These are phyloP conservation scores for Aureobasidium sp. DNA, from an alignment of 2,329 filamentous ascomycete species.

Conservation along the genomic window DNA sequence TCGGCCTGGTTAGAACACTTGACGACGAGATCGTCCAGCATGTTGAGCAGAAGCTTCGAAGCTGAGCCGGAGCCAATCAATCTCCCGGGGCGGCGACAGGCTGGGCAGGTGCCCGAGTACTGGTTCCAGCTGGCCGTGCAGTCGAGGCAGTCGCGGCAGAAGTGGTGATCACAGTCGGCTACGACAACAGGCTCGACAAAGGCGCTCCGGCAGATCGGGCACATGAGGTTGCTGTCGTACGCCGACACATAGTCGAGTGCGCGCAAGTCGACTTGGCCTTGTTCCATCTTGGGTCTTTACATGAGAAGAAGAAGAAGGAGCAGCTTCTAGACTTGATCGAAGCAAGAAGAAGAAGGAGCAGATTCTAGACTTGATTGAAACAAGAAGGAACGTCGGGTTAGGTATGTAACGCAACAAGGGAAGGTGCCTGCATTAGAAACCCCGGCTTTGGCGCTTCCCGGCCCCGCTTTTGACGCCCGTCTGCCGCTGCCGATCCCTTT, in stretches of 20 bases:
- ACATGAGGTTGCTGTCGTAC: slow-evolving; percentile 53
- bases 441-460: background rate
- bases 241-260: slow-evolving; percentile 48
- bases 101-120: slow-evolving; percentile 41
- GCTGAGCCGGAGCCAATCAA: slow-evolving; percentile 28
- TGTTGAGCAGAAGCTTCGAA: slow-evolving; percentile 49
- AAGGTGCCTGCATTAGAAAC: background rate
- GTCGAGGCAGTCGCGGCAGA: slow-evolving; percentile 51
- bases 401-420: slow-evolving; percentile 1
- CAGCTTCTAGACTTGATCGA: background rate
- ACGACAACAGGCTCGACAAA: slow-evolving; percentile 49
- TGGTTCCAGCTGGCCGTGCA: slow-evolving; percentile 34
- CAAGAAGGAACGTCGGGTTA: background rate
- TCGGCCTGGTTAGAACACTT: slow-evolving; percentile 47
- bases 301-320: background rate
- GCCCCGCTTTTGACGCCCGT: background rate
- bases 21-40: slow-evolving; percentile 53
- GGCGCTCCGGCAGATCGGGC: slow-evolving; percentile 55
- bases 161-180: slow-evolving; percentile 54
- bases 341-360: background rate
- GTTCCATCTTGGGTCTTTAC: background rate
- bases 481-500: background rate
- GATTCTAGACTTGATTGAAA: no score
- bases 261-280: slow-evolving; percentile 41
- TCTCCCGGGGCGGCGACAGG: slow-evolving; percentile 41